A percentile compares a stretch with the other conserved stretches of the same genome.
phyloP scores from a whole-genome alignment of 129 eudicot genomes.

The carrot (Daucus carota) region DNA sequence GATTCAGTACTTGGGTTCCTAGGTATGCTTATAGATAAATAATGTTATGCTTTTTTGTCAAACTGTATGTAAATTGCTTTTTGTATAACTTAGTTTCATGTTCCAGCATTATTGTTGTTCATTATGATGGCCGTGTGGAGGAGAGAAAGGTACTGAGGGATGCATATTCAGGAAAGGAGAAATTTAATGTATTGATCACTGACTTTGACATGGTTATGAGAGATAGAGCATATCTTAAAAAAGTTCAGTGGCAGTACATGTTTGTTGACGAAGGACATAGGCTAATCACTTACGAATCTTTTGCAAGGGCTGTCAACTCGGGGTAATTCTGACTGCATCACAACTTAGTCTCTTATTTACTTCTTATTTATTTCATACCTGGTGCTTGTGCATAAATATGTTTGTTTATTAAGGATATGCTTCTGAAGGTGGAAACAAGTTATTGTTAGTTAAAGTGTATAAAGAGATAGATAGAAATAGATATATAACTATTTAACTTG shows the following conservation, averaged over 20 bases:
- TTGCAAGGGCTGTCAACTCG: conserved; percentile 76
- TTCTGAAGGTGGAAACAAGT: neutral
- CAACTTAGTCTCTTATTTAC: neutral
- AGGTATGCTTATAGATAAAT: conserved; percentile 36
- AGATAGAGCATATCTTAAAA: conserved; percentile 77
- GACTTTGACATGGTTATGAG: conserved; percentile 93
- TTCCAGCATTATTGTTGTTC: conserved; percentile 64
- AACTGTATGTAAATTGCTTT: neutral
- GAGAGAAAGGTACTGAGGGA: conserved; percentile 88
- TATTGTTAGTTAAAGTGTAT: neutral
- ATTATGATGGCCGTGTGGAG: conserved; percentile 88
- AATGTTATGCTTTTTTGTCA: neutral
- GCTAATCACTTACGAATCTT: conserved; percentile 80
- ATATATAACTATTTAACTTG: conserved; percentile 9
- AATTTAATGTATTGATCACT: conserved; percentile 73
- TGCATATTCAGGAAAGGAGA: conserved; percentile 76
- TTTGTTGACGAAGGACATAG: conserved; percentile 99
- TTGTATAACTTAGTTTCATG: conserved; percentile 11
- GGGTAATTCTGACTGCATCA: conserved; percentile 52
- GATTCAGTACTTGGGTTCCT: conserved; percentile 90
- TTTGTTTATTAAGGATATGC: neutral
- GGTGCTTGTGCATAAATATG: neutral
- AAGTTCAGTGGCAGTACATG: conserved; percentile 86
- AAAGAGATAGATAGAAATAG: neutral
- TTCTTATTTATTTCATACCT: no score